Percentiles rank a stretch among this genome's conserved stretches.
These are phyloP conservation scores for Ulvella scutata DNA, from an alignment of 139 green algal species.

Conservation along the genomic window DNA sequence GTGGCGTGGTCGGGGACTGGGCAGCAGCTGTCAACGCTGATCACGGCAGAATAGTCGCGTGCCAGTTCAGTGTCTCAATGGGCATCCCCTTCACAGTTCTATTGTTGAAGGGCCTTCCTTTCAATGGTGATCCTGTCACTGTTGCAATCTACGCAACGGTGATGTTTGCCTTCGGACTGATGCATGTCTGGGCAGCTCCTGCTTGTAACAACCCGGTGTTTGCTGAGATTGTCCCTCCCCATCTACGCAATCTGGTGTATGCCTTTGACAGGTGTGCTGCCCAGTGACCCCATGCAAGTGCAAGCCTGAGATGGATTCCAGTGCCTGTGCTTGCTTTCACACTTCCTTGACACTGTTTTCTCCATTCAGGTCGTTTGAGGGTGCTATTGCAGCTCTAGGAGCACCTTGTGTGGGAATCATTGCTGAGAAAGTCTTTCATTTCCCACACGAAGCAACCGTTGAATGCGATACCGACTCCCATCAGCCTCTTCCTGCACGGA, in stretches of 20 bases:
- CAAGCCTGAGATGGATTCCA: too few species aligned
- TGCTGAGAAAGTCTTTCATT: conserved; percentile 12
- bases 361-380: neutral
- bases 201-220: conserved; percentile 55
- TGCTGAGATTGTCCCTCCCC: conserved; percentile 55
- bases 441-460: conserved; percentile 2
- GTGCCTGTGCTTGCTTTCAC: too few species aligned
- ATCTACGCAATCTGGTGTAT: conserved; percentile 56
- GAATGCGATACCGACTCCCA: neutral
- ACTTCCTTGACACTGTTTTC: too few species aligned
- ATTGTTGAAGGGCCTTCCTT: neutral
- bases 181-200: conserved; percentile 26
- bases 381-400: conserved; percentile 15
- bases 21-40: conserved; percentile 12
- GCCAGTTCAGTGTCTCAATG: conserved; percentile 13
- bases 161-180: conserved; percentile 12
- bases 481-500: neutral
- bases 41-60: conserved; percentile 21
- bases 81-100: conserved; percentile 9
- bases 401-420: conserved; percentile 20
- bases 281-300: too few species aligned
- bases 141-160: conserved; percentile 16
- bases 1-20: conserved; percentile 21
- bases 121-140: neutral
- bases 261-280: conserved; percentile 46